A percentile compares a stretch with the other conserved stretches of the same genome.
Conservation (phyloP, 2,329 filamentous ascomycete species). For the Fusarium luffae region DNA sequence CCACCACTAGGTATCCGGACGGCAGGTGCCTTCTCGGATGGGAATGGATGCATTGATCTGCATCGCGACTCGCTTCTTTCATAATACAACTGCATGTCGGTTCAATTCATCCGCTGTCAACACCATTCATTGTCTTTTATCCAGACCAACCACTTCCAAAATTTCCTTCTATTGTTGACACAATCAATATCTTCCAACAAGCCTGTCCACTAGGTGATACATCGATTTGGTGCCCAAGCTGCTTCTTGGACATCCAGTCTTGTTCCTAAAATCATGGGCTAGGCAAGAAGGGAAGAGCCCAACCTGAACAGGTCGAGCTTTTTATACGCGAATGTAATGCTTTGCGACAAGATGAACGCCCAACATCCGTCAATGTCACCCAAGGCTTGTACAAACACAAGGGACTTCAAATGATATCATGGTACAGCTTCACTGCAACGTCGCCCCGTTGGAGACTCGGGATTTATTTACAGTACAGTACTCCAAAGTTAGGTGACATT, state of each 20-base stretch:
- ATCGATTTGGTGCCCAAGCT: slow-evolving; percentile 27
- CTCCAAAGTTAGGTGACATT: slow-evolving; percentile 28
- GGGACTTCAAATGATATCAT: slow-evolving; percentile 49
- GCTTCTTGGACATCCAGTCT: slow-evolving; percentile 1
- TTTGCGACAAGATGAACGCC: slow-evolving; percentile 2
- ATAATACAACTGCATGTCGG: slow-evolving; percentile 9
- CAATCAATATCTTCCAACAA: neutral
- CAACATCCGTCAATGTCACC: slow-evolving; percentile 8
- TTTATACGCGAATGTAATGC: neutral
- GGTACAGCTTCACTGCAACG: slow-evolving; percentile 41
- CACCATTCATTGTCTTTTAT: slow-evolving; percentile 12
- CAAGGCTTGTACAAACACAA: slow-evolving; percentile 4
- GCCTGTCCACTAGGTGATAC: neutral
- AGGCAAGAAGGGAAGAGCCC: neutral
- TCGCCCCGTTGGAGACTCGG: slow-evolving; percentile 33
- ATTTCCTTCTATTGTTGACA: neutral
- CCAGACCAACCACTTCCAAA: slow-evolving; percentile 8
- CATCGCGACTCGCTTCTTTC: slow-evolving; percentile 5
- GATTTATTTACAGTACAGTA: slow-evolving; percentile 7
- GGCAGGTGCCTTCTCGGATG: neutral
- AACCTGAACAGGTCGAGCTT: neutral
- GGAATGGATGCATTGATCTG: slow-evolving; percentile 5
- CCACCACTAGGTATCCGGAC: neutral
- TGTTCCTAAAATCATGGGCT: neutral
- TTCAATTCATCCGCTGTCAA: slow-evolving; percentile 23